Conservation (phyloP, 139 green algal genomes). For the Chlorella sp. region DNA sequence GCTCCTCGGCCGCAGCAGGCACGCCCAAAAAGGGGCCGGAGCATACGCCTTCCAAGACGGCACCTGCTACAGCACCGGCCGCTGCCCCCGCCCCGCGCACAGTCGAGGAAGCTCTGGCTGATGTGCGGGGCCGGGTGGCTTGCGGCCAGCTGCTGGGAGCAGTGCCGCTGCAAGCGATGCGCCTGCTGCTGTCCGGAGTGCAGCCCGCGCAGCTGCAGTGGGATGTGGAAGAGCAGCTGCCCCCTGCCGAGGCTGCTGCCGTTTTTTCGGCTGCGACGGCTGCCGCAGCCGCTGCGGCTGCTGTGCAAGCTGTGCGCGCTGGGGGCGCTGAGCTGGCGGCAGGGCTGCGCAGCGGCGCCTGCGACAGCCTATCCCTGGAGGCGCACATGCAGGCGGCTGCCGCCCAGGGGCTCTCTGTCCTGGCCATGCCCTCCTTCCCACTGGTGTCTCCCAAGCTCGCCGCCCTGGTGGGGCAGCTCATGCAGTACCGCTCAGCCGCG, state of each 20-base stretch:
- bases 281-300: background rate
- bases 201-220: constrained; percentile 3
- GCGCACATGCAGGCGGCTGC: background rate
- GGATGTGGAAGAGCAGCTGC: constrained; percentile 5
- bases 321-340: background rate
- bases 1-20: background rate
- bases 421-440: background rate
- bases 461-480: constrained; percentile 32
- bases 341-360: background rate
- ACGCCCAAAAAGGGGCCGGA: no score
- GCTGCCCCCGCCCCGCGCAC: no score
- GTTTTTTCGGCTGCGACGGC: no score
- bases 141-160: background rate
- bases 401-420: background rate
- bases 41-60: background rate
- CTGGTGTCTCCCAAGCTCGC: constrained; percentile 45
- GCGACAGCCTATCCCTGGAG: background rate
- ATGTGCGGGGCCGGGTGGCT: constrained; percentile 7
- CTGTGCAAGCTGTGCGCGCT: background rate
- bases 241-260: background rate
- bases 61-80: background rate
- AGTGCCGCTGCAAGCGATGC: constrained; percentile 21
- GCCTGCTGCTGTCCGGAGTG: constrained; percentile 8
- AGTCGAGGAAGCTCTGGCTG: background rate
- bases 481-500: constrained; percentile 27